Percentiles rank a stretch among this genome's conserved stretches.
Evolutionary conservation across 192 early-diverging fungal genomes (phyloP).

Genomic region (Gryganskiella cystojenkinii): DNA sequence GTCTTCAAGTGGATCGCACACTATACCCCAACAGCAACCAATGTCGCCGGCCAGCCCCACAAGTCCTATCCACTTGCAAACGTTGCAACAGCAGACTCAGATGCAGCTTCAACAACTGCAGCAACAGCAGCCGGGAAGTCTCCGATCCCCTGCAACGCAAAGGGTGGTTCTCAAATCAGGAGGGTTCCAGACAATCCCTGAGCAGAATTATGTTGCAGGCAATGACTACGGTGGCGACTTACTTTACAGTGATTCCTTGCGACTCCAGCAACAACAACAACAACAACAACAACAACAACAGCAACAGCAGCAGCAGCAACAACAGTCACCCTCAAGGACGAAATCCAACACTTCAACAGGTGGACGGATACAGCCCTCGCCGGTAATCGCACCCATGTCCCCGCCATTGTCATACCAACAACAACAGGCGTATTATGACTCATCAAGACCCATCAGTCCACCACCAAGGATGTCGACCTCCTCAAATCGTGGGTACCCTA

Average conservation of each 20-base stretch:
- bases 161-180: conserved; percentile 6
- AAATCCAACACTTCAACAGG: not conserved
- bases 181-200: conserved; percentile 13
- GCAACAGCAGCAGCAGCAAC: conserved; percentile 5
- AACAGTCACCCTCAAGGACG: not conserved
- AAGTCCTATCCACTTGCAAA: not conserved
- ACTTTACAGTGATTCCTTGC: not conserved
- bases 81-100: conserved; percentile 24
- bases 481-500: not conserved
- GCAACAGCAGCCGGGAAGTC: not conserved
- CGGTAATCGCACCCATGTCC: no score
- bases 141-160: not conserved
- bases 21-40: conserved; percentile 1
- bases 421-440: no score
- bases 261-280: conserved; percentile 10
- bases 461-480: no score
- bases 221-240: conserved; percentile 10
- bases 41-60: conserved; percentile 5
- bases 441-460: no score
- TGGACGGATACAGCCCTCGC: no score
- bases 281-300: not conserved
- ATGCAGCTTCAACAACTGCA: conserved; percentile 20
- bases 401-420: no score
- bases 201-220: not conserved
- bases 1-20: conserved; percentile 5